A percentile compares a stretch with the other conserved stretches of the same genome.
phyloP scores from a whole-genome alignment of 2,329 filamentous ascomycete species.

The Onygenales sp. region DNA sequence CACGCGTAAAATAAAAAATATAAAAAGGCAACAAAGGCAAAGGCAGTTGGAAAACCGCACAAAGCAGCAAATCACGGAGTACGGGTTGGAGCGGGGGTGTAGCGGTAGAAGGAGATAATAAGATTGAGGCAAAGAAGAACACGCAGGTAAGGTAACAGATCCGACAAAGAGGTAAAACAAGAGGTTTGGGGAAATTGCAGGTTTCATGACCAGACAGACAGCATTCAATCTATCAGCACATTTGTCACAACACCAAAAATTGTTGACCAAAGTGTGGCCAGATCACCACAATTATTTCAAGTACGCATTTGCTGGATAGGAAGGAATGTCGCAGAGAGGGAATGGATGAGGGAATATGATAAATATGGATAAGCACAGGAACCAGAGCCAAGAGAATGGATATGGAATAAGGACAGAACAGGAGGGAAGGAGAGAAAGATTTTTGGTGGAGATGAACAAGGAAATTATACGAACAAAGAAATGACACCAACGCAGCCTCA shows the following conservation, averaged over 20 bases:
- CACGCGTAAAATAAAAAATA: not conserved
- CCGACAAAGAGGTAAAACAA: no score
- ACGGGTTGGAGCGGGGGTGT: no score
- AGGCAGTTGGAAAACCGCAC: not conserved
- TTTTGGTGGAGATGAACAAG: not conserved
- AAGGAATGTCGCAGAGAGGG: not conserved
- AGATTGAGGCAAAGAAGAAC: not conserved
- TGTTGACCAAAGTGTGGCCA: no score
- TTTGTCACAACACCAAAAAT: no score
- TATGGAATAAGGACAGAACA: constrained; percentile 1
- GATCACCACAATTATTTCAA: no score
- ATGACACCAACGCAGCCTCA: not conserved
- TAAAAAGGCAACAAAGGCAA: not conserved
- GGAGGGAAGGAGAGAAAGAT: no score
- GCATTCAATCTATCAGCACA: no score
- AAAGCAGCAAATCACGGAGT: not conserved
- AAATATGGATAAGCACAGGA: not conserved
- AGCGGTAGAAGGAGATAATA: not conserved
- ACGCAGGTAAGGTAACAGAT: no score
- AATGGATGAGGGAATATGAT: not conserved
- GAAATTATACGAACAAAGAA: not conserved
- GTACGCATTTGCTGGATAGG: not conserved
- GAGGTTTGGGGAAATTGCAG: no score
- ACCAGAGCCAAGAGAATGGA: constrained; percentile 1
- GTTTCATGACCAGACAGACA: no score